Conservation (phyloP, 495 filamentous ascomycete species). For the Aspergillus ellipticus region DNA sequence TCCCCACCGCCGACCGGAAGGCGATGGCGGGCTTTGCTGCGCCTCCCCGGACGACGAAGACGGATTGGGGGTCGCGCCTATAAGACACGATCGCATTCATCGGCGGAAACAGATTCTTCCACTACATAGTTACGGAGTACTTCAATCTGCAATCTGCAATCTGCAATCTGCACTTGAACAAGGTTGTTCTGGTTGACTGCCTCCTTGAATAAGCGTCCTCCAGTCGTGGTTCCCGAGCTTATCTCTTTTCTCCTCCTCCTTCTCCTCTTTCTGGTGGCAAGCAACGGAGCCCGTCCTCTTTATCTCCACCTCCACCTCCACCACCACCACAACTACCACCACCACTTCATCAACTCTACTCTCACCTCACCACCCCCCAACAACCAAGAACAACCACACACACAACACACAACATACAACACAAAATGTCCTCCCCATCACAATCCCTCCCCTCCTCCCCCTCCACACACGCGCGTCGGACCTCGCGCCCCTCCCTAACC, state of each 20-base stretch:
- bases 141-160: background rate
- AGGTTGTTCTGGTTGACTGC: background rate
- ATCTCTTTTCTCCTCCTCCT: background rate
- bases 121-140: no score
- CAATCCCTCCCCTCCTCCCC: slow-evolving; percentile 26
- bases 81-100: background rate
- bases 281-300: background rate
- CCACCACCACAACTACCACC: background rate
- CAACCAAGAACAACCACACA: slow-evolving; percentile 10
- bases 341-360: slow-evolving; percentile 16
- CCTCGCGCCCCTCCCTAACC: slow-evolving; percentile 57
- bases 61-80: background rate
- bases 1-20: no score
- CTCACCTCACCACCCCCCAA: slow-evolving; percentile 3
- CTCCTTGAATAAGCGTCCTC: background rate
- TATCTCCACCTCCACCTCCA: background rate
- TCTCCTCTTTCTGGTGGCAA: background rate
- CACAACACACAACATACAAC: background rate
- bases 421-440: slow-evolving; percentile 26
- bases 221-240: background rate
- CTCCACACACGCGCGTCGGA: slow-evolving; percentile 35
- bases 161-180: background rate
- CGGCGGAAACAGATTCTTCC: background rate
- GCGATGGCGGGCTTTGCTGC: background rate
- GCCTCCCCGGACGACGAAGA: background rate